Evolutionary conservation across 164 flowering plant species (phyloP), one percentile per base, ranked within the genome.

Genomic region (Kalanchoe fedtschenkoi): DNA sequence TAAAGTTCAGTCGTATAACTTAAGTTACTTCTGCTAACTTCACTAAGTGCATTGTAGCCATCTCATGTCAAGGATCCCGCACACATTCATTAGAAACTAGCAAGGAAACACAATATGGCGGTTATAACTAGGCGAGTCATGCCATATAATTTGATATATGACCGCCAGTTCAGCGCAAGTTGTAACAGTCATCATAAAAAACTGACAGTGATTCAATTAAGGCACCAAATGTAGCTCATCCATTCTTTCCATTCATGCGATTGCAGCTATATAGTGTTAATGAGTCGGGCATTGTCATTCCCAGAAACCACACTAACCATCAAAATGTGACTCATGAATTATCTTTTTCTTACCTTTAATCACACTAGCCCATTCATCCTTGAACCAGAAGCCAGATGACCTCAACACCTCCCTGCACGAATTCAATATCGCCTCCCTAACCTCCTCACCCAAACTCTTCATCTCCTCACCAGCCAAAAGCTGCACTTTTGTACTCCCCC

Each of bases 341-440:
- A 37, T 37, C 39, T 37, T 37, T 37, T 7, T 44, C 63, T 0
- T 24, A 81, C 84, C 84, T 78, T 72, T 61, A 28, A 78, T 61
- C 21, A 74, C 42, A 11, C 76, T 72, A n/a, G 71, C 83, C 83
- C 81, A 81, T 35, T 79, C 80, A 55, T 77, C 74, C 63, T 61
- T 74, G 30, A 81, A 81, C 35, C 71, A 54, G 61, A 81, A 81
- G 0, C 79, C 80, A 0, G 83, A 79, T 26, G 74, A 62, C 56
- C 80, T 71, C 72, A 81, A 51, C 34, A 68, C 76, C 58, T 30
- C 43, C 51, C 81, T 60, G 38, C 78, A 77, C 10, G 71, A 68
- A 63, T 71, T 76, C 72, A 81, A 22, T 4, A 77, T 66, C 16
- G 29, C 66, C 34, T 72, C 68, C 42, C 55, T 69, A 43, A 22